These are phyloP conservation scores for Ophiostoma triangulosporum DNA, from an alignment of 2,329 filamentous ascomycete genomes.

Conservation along the genomic window DNA sequence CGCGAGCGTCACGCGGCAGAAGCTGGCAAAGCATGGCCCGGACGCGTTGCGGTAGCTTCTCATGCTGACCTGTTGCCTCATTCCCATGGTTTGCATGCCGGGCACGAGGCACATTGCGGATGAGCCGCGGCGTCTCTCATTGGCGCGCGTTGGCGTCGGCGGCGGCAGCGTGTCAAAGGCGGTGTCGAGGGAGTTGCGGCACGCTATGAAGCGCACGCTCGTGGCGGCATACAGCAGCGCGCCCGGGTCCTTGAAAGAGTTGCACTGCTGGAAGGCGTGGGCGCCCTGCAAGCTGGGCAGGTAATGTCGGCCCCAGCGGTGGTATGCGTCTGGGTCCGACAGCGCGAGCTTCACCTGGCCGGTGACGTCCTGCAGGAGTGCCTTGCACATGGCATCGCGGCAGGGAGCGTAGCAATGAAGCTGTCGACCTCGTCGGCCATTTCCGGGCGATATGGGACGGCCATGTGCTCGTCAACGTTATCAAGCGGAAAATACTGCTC, in stretches of 20 bases:
- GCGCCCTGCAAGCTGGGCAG: constrained; percentile 42
- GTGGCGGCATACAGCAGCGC: constrained; percentile 38
- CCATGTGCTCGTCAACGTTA: constrained; percentile 27
- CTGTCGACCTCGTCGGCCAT: constrained; percentile 8
- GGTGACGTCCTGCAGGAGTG: constrained; percentile 36
- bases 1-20: constrained; percentile 29
- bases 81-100: too few species aligned
- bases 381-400: constrained; percentile 27
- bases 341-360: constrained; percentile 41
- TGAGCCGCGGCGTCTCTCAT: too few species aligned
- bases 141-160: constrained; percentile 31
- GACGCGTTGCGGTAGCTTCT: constrained; percentile 26
- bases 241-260: constrained; percentile 48
- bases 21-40: constrained; percentile 40
- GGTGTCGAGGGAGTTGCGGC: constrained; percentile 33
- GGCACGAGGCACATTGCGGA: too few species aligned
- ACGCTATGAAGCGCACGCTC: constrained; percentile 38
- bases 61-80: constrained; percentile 32
- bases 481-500: constrained; percentile 28
- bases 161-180: constrained; percentile 35
- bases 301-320: constrained; percentile 44
- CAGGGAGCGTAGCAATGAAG: constrained; percentile 5
- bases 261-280: constrained; percentile 43
- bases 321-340: constrained; percentile 24
- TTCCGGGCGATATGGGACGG: background rate